A percentile compares a stretch with the other conserved stretches of the same genome.
Evolutionary conservation across 108 stramenopile genomes (phyloP).

Genomic region (Nitzschia inconspicua): DNA sequence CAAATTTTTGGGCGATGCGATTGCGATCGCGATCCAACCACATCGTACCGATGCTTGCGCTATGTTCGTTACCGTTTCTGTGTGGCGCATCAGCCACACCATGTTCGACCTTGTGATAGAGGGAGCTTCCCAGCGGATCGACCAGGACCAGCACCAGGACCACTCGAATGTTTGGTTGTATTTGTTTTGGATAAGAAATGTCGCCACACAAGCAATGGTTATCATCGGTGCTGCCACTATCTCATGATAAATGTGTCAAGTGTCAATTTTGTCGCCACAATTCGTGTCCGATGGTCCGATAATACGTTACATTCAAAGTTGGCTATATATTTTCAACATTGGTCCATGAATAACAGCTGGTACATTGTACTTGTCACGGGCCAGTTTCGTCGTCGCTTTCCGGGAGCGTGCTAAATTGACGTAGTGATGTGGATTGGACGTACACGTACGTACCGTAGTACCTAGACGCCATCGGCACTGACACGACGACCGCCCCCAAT

Average conservation of each 20-base stretch:
- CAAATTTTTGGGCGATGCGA: slow-evolving; percentile 91
- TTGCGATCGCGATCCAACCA: too few relatives aligned
- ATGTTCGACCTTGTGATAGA: slow-evolving; percentile 86
- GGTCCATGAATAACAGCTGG: slow-evolving; percentile 90
- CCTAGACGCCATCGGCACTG: slow-evolving; percentile 85
- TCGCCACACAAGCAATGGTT: slow-evolving; percentile 89
- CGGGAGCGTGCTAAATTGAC: slow-evolving; percentile 87
- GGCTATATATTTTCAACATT: slow-evolving; percentile 92
- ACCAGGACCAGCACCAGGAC: slow-evolving; percentile 80
- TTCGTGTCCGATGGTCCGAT: slow-evolving; percentile 86
- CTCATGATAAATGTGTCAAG: slow-evolving; percentile 96
- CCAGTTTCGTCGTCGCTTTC: slow-evolving; percentile 38
- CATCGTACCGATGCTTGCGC: slow-evolving; percentile 97
- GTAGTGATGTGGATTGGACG: slow-evolving; percentile 94
- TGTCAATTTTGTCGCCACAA: slow-evolving; percentile 58
- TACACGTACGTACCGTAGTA: too few relatives aligned
- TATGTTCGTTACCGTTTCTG: slow-evolving; percentile 95
- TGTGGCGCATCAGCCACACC: slow-evolving; percentile 93
- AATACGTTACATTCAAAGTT: slow-evolving; percentile 89
- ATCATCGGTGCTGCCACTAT: slow-evolving; percentile 96
- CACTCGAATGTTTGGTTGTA: neutral
- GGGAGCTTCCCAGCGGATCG: slow-evolving; percentile 89
- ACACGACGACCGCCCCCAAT: slow-evolving; percentile 80
- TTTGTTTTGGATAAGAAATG: slow-evolving; percentile 61
- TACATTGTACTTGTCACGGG: slow-evolving; percentile 23